These are phyloP conservation scores for Phragmites australis DNA, from an alignment of 176 grass and related monocot genomes.

Conservation along the genomic window DNA sequence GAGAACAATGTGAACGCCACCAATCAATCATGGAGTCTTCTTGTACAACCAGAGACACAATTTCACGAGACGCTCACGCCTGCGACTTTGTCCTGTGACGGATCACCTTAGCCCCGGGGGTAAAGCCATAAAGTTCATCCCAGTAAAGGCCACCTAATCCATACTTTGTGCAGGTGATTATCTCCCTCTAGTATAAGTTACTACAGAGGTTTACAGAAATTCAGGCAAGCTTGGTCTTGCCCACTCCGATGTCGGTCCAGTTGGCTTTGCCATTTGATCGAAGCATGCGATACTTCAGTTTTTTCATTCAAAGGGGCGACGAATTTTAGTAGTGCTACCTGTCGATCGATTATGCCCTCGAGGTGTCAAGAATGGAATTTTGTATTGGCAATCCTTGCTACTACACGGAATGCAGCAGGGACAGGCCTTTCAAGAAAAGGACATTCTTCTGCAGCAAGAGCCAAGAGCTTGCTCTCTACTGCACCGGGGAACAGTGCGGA, in stretches of 20 bases:
- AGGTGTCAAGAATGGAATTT: not conserved
- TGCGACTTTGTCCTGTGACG: slow-evolving; percentile 1
- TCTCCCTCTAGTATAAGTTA: not conserved
- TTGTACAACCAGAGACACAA: not conserved
- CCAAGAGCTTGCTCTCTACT: not conserved
- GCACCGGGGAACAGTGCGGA: not conserved
- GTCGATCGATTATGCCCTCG: not conserved
- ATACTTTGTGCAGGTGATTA: not conserved
- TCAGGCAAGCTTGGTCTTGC: not conserved
- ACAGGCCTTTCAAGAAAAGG: not conserved
- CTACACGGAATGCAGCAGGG: not conserved
- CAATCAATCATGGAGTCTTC: not conserved
- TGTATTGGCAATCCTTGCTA: not conserved
- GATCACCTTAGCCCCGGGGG: not conserved
- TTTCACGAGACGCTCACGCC: not conserved
- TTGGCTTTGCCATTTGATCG: not conserved
- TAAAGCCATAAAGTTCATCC: not conserved
- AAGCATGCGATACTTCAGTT: not conserved
- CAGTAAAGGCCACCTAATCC: not conserved
- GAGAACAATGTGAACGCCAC: not conserved
- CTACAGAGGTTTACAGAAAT: not conserved
- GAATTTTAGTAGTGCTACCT: not conserved
- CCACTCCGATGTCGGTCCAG: not conserved
- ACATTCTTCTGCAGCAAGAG: not conserved
- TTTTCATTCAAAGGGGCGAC: not conserved